phyloP scores from a whole-genome alignment of 139 green algal genomes.

The Chlamydomonas schloesseri region DNA sequence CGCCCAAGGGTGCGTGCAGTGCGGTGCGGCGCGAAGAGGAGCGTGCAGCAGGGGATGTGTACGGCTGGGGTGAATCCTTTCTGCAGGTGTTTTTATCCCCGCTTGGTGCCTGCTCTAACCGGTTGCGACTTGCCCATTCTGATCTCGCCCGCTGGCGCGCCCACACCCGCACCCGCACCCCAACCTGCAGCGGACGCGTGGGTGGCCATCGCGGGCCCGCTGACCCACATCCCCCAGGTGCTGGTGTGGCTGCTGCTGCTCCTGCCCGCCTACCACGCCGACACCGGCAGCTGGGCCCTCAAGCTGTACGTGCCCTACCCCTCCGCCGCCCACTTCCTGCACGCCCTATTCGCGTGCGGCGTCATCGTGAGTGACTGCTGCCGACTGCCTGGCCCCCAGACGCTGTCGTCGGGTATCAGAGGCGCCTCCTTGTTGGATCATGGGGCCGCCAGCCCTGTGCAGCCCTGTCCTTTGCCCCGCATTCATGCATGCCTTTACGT shows the following conservation, averaged over 20 bases:
- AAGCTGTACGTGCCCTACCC: conserved; percentile 27
- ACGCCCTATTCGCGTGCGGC: conserved; percentile 58
- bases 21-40: no score
- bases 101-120: no score
- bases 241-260: conserved; percentile 67
- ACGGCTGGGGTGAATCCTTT: neutral
- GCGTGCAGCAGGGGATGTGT: neutral
- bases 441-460: no score
- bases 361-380: conserved; percentile 51
- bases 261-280: conserved; percentile 45
- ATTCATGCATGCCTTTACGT: no score
- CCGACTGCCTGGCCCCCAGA: no score
- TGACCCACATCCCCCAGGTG: conserved; percentile 82
- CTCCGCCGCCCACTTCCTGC: conserved; percentile 35
- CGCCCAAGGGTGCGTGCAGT: conserved; percentile 57
- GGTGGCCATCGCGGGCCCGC: conserved; percentile 77
- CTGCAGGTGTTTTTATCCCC: no score
- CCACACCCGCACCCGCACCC: no score
- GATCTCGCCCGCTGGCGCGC: no score
- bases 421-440: no score
- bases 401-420: no score
- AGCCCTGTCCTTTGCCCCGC: no score
- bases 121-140: no score
- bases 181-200: conserved; percentile 66
- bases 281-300: conserved; percentile 42